Percentiles rank a stretch among this genome's conserved stretches.
Evolutionary conservation across 768 basidiomycete genomes (phyloP).

Genomic region (Tylopilus plumbeoviolaceoides): DNA sequence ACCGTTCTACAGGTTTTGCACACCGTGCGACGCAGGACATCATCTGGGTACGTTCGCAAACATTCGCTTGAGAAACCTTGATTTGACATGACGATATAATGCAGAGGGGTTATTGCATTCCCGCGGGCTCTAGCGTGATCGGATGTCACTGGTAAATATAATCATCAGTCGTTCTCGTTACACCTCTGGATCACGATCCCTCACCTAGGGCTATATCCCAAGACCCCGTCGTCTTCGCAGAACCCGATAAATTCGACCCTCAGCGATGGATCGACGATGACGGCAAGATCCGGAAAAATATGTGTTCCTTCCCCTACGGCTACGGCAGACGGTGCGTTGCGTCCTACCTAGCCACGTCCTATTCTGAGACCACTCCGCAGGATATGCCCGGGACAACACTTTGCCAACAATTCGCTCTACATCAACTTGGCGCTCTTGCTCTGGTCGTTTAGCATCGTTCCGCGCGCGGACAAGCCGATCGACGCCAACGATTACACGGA

Average conservation of each 20-base stretch:
- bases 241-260: conserved; percentile 49
- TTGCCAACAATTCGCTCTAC: conserved; percentile 48
- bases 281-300: conserved; percentile 40
- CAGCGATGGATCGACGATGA: conserved; percentile 47
- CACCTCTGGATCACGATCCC: not conserved
- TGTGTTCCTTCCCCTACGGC: conserved; percentile 46
- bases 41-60: conserved; percentile 41
- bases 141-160: conserved; percentile 19
- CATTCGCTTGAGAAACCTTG: too few relatives aligned
- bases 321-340: conserved; percentile 39
- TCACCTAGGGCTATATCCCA: conserved; percentile 20
- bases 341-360: too few relatives aligned
- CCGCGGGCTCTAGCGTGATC: conserved; percentile 19
- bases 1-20: conserved; percentile 37
- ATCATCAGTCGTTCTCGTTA: not conserved
- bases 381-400: conserved; percentile 57
- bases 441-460: conserved; percentile 57
- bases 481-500: conserved; percentile 35
- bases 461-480: conserved; percentile 48
- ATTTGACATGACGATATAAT: not conserved
- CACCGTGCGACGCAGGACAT: conserved; percentile 63
- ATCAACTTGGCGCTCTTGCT: conserved; percentile 56
- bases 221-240: conserved; percentile 21
- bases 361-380: conserved; percentile 23
- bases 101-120: conserved; percentile 22